These are phyloP conservation scores for Tephrocybe rancida DNA, from an alignment of 768 basidiomycete genomes.

Conservation along the genomic window DNA sequence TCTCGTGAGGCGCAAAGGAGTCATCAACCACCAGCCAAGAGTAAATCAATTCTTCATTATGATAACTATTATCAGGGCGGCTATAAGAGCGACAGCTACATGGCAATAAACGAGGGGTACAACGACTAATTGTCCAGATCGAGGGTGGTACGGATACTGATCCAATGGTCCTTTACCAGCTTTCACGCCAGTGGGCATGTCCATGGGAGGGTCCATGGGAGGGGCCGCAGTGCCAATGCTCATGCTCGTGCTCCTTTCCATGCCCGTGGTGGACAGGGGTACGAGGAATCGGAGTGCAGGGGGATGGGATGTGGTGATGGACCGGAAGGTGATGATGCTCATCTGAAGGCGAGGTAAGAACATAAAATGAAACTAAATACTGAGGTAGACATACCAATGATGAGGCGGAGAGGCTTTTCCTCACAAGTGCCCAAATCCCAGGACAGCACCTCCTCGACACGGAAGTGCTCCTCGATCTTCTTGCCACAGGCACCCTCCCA, in stretches of 20 bases:
- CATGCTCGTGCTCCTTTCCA: slow-evolving; percentile 7
- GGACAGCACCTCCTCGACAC: slow-evolving; percentile 27
- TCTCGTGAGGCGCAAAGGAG: too few species aligned
- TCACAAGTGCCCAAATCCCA: slow-evolving; percentile 35
- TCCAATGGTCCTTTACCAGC: not conserved
- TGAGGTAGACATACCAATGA: slow-evolving; percentile 34
- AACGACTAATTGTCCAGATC: not conserved
- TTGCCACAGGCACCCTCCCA: slow-evolving; percentile 43
- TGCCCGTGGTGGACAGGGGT: slow-evolving; percentile 1
- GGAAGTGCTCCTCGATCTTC: slow-evolving; percentile 26
- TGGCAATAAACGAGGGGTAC: not conserved
- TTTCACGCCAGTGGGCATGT: not conserved
- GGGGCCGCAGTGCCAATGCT: slow-evolving; percentile 1
- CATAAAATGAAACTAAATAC: not conserved
- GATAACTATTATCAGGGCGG: not conserved
- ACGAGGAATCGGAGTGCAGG: not conserved
- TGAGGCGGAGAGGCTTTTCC: slow-evolving; percentile 34
- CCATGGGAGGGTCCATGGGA: slow-evolving; percentile 1
- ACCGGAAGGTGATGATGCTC: not conserved
- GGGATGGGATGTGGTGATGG: slow-evolving; percentile 4
- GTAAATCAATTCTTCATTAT: slow-evolving; percentile 2
- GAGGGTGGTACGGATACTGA: not conserved
- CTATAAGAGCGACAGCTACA: not conserved
- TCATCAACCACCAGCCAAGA: not conserved
- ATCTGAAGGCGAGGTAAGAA: slow-evolving; percentile 7